These are phyloP conservation scores for Ambrosiella beaveri DNA, from an alignment of 2,329 filamentous ascomycete species.

Conservation along the genomic window DNA sequence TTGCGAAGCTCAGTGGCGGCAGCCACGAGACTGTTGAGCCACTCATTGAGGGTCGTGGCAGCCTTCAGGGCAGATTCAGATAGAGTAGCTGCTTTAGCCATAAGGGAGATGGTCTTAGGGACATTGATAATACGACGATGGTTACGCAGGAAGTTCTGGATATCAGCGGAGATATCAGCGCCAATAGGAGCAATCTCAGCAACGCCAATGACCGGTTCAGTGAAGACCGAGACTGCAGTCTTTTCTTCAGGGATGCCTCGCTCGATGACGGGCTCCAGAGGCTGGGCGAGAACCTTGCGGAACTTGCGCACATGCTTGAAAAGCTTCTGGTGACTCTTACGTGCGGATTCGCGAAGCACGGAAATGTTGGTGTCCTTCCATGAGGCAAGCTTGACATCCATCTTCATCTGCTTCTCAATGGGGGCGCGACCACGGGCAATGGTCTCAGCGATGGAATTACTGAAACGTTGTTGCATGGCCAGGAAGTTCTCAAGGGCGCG, in stretches of 20 bases:
- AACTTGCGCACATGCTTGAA: slow-evolving; percentile 88
- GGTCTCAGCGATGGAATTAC: slow-evolving; percentile 43
- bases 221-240: slow-evolving; percentile 11
- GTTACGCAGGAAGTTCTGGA: slow-evolving; percentile 17
- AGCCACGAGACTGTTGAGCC: slow-evolving; percentile 44
- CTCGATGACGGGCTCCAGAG: slow-evolving; percentile 48
- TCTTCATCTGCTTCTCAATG: slow-evolving; percentile 84
- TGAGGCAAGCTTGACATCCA: slow-evolving; percentile 81
- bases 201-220: slow-evolving; percentile 12
- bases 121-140: slow-evolving; percentile 56
- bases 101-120: slow-evolving; percentile 52
- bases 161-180: neutral
- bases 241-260: slow-evolving; percentile 40
- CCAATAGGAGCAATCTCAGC: slow-evolving; percentile 3
- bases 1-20: slow-evolving; percentile 57
- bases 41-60: slow-evolving; percentile 43
- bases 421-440: slow-evolving; percentile 50
- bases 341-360: slow-evolving; percentile 73
- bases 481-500: slow-evolving; percentile 62
- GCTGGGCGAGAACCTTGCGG: slow-evolving; percentile 57
- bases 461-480: slow-evolving; percentile 55
- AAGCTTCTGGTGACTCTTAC: slow-evolving; percentile 77
- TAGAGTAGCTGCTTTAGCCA: slow-evolving; percentile 44
- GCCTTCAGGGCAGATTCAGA: slow-evolving; percentile 37
- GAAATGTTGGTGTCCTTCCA: slow-evolving; percentile 98